These are phyloP conservation scores for Penicillium pancosmium DNA, from an alignment of 495 filamentous ascomycete species.

Conservation along the genomic window DNA sequence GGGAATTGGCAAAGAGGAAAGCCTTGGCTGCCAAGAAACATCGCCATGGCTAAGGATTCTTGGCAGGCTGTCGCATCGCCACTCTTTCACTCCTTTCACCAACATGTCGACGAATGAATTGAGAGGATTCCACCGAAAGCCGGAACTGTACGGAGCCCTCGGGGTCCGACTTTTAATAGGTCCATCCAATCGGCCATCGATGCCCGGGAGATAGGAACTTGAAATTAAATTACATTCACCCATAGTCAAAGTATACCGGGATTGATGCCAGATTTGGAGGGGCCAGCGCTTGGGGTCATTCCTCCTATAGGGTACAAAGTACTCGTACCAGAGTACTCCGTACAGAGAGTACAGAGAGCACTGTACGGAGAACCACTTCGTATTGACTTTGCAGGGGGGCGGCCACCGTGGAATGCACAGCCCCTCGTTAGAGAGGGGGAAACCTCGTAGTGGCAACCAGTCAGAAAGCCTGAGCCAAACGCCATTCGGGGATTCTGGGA, in stretches of 20 bases:
- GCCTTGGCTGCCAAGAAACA: conserved; percentile 37
- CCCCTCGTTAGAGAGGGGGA: conserved; percentile 9
- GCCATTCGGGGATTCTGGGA: conserved; percentile 3
- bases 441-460: conserved; percentile 11
- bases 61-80: conserved; percentile 16
- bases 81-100: not conserved
- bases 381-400: not conserved
- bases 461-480: conserved; percentile 7
- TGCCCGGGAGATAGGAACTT: not conserved
- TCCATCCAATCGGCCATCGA: not conserved
- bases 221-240: not conserved
- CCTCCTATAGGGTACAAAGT: too few species aligned
- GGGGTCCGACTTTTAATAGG: not conserved
- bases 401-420: conserved; percentile 21
- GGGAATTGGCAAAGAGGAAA: conserved; percentile 37
- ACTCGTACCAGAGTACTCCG: too few species aligned
- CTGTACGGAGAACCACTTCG: not conserved
- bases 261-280: not conserved
- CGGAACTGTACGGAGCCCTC: not conserved
- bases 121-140: not conserved
- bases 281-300: not conserved
- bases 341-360: too few species aligned
- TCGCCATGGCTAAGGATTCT: conserved; percentile 23
- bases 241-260: not conserved
- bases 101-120: not conserved